phyloP scores from a whole-genome alignment of 306 rosid genomes.

The Lathyrus aphaca region DNA sequence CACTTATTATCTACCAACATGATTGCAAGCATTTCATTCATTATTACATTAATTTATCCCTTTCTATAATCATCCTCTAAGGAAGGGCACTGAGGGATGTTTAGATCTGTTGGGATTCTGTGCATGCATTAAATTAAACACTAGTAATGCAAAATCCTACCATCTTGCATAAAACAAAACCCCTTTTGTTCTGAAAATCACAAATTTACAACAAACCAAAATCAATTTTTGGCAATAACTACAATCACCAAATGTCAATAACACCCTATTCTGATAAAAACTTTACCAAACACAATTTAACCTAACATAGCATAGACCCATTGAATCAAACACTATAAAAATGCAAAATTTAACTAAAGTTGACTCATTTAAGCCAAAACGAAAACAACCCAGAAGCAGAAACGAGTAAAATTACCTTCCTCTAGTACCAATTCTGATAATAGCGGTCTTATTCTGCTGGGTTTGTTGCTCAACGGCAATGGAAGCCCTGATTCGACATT shows the following conservation, averaged over 20 bases:
- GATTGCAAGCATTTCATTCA: constrained; percentile 24
- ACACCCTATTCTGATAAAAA: not conserved
- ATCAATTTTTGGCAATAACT: constrained; percentile 1
- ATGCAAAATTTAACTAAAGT: constrained; percentile 7
- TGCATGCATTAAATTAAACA: not conserved
- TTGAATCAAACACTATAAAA: constrained; percentile 5
- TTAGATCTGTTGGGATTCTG: not conserved
- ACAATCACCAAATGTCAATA: constrained; percentile 11
- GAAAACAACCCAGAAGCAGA: not conserved
- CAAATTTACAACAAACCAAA: constrained; percentile 2
- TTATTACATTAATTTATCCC: not conserved
- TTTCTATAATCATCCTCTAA: constrained; percentile 9
- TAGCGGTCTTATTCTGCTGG: constrained; percentile 56
- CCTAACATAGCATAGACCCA: not conserved
- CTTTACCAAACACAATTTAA: not conserved
- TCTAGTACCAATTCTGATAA: constrained; percentile 81
- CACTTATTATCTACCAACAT: constrained; percentile 19
- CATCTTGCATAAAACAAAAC: not conserved
- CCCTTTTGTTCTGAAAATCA: not conserved
- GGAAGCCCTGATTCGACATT: constrained; percentile 59
- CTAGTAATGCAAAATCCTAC: not conserved
- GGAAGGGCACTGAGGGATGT: not conserved
- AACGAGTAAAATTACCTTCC: constrained; percentile 62
- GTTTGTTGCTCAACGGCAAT: constrained; percentile 71
- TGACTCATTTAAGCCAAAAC: not conserved